Percentiles rank a stretch among this genome's conserved stretches.
These are phyloP conservation scores for Rhododendron williamsianum DNA, from an alignment of 148 eudicot species.

Conservation along the genomic window DNA sequence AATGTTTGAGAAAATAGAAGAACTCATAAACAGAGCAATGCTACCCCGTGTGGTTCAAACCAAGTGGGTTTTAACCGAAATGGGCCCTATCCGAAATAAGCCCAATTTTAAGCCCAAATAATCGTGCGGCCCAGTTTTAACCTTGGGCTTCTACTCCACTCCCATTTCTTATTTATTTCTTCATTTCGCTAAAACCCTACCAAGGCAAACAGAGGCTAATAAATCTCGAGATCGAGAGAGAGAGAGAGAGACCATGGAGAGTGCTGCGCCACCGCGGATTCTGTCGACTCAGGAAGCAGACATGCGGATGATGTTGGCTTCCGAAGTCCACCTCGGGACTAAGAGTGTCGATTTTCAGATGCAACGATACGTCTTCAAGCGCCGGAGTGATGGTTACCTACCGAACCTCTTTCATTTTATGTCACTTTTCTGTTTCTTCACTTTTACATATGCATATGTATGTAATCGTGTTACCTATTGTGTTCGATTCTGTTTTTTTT, in stretches of 20 bases:
- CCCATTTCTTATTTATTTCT: too few species aligned
- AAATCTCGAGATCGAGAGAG: not conserved
- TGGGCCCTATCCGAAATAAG: too few species aligned
- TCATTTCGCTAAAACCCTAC: too few species aligned
- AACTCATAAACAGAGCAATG: too few species aligned
- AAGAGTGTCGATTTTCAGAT: conserved; percentile 8
- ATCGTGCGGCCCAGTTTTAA: too few species aligned
- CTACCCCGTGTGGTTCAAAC: too few species aligned
- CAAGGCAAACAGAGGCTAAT: too few species aligned
- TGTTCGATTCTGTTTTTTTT: not conserved
- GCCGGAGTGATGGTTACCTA: not conserved
- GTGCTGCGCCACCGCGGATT: not conserved
- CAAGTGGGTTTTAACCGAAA: too few species aligned
- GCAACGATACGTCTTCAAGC: conserved; percentile 8
- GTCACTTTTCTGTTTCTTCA: not conserved
- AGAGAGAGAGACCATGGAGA: not conserved
- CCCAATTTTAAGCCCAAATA: too few species aligned
- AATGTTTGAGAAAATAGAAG: too few species aligned
- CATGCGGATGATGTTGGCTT: conserved; percentile 13
- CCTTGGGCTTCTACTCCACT: too few species aligned
- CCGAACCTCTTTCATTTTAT: not conserved
- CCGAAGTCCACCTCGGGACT: conserved; percentile 9
- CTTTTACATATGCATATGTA: too few species aligned
- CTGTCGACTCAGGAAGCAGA: conserved; percentile 8
- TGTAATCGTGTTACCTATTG: not conserved